Evolutionary conservation across 78 protist species (phyloP), one percentile per base, ranked within the genome.

Genomic region (Parvularia atlantis): DNA sequence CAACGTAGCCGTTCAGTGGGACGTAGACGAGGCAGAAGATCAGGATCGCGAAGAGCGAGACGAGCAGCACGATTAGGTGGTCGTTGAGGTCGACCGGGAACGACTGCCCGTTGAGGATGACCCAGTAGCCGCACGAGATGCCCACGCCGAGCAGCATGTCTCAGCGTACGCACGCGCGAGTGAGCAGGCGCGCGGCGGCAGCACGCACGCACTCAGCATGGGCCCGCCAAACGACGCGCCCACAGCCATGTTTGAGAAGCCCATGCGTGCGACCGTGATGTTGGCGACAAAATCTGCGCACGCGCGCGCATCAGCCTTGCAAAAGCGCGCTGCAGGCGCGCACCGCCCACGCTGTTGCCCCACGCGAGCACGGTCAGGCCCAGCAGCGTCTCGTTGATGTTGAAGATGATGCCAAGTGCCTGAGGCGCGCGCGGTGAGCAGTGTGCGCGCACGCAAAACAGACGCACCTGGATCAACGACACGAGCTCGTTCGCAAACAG

Each of bases 291-390:
- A 46, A 46, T 76, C 80, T 28, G 60, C n/a, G n/a, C n/a, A n/a
- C n/a, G n/a, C n/a, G n/a, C n/a, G n/a, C n/a, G n/a, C n/a, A n/a
- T n/a, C n/a, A 41, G 46, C 4, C 16, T 50, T 11, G 13, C 26
- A n/a, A n/a, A n/a, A n/a, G n/a, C n/a, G n/a, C n/a, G n/a, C n/a
- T n/a, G n/a, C n/a, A n/a, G n/a, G 44, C 19, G 28, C 64, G 16
- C 19, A 59, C 64, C 69, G 69, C 69, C 81, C 22, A 76, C 50
- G 26, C 76, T 71, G 76, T 71, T 71, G 40, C 76, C 76, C 69
- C 53, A 46, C 7, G 76, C 66, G 7, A 71, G 76, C 5, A 71
- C 76, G 7, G 76, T 71, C 20, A 71, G 66, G 1, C 69, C 76
- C 17, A 71, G 64, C 0, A 68, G 26, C 2, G 73, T 36, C 10